phyloP scores from a whole-genome alignment of 129 eudicot genomes.

The Artemisia annua region DNA sequence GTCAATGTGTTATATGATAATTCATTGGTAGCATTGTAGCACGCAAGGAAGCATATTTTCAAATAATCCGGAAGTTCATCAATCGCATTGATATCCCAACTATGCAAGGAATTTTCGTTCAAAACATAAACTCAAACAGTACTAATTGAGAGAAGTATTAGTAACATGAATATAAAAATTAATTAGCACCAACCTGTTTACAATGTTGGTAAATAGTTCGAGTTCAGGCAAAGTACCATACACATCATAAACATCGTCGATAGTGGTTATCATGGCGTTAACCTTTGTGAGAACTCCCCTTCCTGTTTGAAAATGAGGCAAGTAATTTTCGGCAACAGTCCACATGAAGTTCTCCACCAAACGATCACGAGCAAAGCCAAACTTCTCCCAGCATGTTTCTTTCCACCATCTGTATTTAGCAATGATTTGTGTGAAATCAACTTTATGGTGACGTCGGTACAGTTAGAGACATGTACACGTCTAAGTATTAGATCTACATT shows the following conservation, averaged over 20 bases:
- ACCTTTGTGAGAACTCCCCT: slow-evolving; percentile 28
- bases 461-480: too few species aligned
- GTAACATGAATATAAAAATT: too few species aligned
- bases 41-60: slow-evolving; percentile 42
- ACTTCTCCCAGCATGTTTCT: slow-evolving; percentile 9
- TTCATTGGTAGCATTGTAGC: slow-evolving; percentile 50
- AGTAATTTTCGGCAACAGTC: slow-evolving; percentile 3
- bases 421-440: too few species aligned
- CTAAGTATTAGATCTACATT: too few species aligned
- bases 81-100: slow-evolving; percentile 49
- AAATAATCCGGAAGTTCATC: slow-evolving; percentile 46
- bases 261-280: slow-evolving; percentile 25
- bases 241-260: slow-evolving; percentile 43
- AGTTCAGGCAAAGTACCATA: slow-evolving; percentile 38
- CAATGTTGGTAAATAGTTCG: slow-evolving; percentile 28
- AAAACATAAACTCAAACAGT: neutral
- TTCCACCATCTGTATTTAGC: slow-evolving; percentile 40
- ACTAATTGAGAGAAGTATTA: neutral
- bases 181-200: slow-evolving; percentile 29
- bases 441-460: too few species aligned
- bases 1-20: slow-evolving; percentile 37
- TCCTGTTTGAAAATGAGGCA: slow-evolving; percentile 28
- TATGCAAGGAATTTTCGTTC: neutral
- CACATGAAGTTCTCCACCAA: slow-evolving; percentile 42
- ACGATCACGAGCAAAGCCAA: too few species aligned